These are phyloP conservation scores for Penicillium simplicissimum DNA, from an alignment of 495 filamentous ascomycete species.

Conservation along the genomic window DNA sequence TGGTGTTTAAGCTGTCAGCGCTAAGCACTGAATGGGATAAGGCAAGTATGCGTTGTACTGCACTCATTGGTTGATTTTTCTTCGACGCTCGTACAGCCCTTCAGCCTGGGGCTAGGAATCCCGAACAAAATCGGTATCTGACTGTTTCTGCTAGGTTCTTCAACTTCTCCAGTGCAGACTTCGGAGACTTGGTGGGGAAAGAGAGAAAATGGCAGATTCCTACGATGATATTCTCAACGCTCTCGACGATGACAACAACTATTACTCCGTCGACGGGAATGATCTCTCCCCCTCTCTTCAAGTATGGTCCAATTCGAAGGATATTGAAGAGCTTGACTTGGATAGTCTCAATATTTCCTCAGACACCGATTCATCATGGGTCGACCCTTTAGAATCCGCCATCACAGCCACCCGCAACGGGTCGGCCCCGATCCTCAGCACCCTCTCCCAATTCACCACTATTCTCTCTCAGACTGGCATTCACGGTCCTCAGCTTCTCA, in stretches of 20 bases:
- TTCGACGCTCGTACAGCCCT: neutral
- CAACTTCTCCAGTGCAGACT: neutral
- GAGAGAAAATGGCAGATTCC: conserved; percentile 6
- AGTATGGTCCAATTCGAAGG: conserved; percentile 5
- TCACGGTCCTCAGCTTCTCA: conserved; percentile 22
- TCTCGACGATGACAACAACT: conserved; percentile 11
- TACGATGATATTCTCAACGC: conserved; percentile 17
- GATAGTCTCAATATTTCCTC: conserved; percentile 12
- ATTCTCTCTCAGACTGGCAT: conserved; percentile 27
- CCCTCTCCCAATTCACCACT: conserved; percentile 24
- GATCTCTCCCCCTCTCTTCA: neutral
- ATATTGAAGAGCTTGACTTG: conserved; percentile 10
- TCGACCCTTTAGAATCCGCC: conserved; percentile 13
- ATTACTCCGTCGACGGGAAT: conserved; percentile 5
- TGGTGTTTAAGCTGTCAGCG: conserved; percentile 7
- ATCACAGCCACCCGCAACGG: conserved; percentile 27
- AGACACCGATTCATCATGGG: conserved; percentile 15
- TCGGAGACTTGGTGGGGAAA: neutral
- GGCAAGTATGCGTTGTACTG: neutral
- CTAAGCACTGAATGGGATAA: conserved; percentile 9
- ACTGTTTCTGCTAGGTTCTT: neutral
- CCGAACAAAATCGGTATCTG: neutral
- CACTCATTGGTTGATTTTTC: neutral
- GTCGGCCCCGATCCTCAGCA: conserved; percentile 18
- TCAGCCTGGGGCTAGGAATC: neutral